Evolutionary conservation across 495 filamentous ascomycete species (phyloP).

Genomic region (Neurospora sp.): DNA sequence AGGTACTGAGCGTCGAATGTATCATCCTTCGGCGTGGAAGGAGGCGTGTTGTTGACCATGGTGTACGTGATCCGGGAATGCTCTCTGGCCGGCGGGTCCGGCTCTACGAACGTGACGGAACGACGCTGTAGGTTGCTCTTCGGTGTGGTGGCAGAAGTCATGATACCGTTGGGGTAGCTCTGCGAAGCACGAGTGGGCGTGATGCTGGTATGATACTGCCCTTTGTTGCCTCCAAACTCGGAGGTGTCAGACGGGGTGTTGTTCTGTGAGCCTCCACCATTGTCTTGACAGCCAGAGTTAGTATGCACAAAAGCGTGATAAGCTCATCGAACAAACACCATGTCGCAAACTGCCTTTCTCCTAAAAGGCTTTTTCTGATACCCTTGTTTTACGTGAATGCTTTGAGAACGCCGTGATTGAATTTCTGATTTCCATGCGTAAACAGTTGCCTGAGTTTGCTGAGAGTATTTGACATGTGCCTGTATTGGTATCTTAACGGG

Average conservation of each 20-base stretch:
- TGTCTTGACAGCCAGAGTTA: background rate
- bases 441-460: background rate
- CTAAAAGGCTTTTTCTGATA: background rate
- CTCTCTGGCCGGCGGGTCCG: background rate
- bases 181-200: background rate
- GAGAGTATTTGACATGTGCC: background rate
- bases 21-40: constrained; percentile 14
- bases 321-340: background rate
- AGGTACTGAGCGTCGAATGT: constrained; percentile 44
- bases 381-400: background rate
- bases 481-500: background rate
- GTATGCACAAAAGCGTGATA: background rate
- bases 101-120: background rate
- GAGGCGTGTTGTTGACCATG: constrained; percentile 1
- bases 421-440: background rate
- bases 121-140: background rate
- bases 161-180: background rate
- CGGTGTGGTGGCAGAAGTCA: background rate
- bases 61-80: background rate
- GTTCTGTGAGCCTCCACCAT: background rate
- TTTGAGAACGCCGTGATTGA: background rate
- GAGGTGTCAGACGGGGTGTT: background rate
- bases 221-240: background rate
- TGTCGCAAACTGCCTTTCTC: background rate
- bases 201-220: background rate